These are phyloP conservation scores for Candida hispaniensis DNA, from an alignment of 805 yeast species.

Conservation along the genomic window DNA sequence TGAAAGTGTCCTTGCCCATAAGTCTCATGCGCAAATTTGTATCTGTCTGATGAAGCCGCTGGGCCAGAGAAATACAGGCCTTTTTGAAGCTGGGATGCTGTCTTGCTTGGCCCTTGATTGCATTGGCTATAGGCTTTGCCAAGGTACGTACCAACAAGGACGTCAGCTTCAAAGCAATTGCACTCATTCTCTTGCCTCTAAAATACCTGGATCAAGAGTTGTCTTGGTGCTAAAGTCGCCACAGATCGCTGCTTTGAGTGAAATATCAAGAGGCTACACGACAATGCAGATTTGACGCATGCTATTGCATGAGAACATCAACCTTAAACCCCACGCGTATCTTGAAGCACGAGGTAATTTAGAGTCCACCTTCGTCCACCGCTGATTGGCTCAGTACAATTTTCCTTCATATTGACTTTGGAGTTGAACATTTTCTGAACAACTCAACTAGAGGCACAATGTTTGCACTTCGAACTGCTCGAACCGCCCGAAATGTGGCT, in stretches of 20 bases:
- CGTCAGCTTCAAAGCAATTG: conserved; percentile 62
- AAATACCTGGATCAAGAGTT: no score
- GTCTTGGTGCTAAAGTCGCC: no score
- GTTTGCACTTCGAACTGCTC: conserved; percentile 26
- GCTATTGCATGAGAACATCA: no score
- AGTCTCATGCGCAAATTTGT: conserved; percentile 49
- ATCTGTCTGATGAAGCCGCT: conserved; percentile 57
- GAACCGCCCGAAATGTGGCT: conserved; percentile 23
- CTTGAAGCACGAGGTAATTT: no score
- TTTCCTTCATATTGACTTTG: conserved; percentile 16
- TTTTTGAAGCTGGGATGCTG: conserved; percentile 54
- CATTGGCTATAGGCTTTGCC: conserved; percentile 67
- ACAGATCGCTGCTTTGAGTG: no score
- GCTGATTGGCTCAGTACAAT: conserved; percentile 16
- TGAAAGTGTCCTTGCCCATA: conserved; percentile 40
- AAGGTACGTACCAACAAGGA: conserved; percentile 62
- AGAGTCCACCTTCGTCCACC: no score
- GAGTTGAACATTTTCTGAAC: conserved; percentile 13
- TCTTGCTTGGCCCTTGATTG: conserved; percentile 63
- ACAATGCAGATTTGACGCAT: no score
- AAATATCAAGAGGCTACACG: no score
- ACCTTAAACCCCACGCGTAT: no score
- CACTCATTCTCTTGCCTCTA: conserved; percentile 63
- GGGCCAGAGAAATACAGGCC: conserved; percentile 61
- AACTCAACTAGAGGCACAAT: conserved; percentile 18